These are phyloP conservation scores for Lyophyllum semitale DNA, from an alignment of 768 basidiomycete genomes.

Conservation along the genomic window DNA sequence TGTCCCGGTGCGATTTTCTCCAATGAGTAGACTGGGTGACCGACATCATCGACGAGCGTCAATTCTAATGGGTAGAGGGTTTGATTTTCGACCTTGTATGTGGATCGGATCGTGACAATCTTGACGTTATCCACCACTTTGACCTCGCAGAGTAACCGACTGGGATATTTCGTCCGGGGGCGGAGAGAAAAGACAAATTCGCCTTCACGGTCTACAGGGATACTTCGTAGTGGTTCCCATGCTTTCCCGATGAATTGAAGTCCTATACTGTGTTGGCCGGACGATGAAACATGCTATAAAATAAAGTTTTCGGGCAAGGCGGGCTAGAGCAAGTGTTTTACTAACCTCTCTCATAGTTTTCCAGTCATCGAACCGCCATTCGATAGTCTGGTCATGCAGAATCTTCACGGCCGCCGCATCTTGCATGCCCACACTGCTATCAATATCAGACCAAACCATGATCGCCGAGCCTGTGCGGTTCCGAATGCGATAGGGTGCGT, in stretches of 20 bases:
- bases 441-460: slow-evolving; percentile 82
- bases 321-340: not conserved
- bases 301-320: slow-evolving; percentile 5
- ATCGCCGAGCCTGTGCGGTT: slow-evolving; percentile 91
- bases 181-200: slow-evolving; percentile 88
- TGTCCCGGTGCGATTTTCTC: slow-evolving; percentile 92
- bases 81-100: slow-evolving; percentile 87
- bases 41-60: slow-evolving; percentile 82
- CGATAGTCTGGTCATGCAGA: slow-evolving; percentile 72
- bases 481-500: slow-evolving; percentile 90
- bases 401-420: slow-evolving; percentile 60
- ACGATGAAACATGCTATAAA: slow-evolving; percentile 58
- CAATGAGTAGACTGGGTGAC: slow-evolving; percentile 76
- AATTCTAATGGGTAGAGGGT: slow-evolving; percentile 92
- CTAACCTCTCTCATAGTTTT: slow-evolving; percentile 88
- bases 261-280: slow-evolving; percentile 83
- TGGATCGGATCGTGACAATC: slow-evolving; percentile 90
- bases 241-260: slow-evolving; percentile 81
- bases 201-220: slow-evolving; percentile 93
- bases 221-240: slow-evolving; percentile 87
- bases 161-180: slow-evolving; percentile 71
- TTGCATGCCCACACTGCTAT: slow-evolving; percentile 48
- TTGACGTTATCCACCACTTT: slow-evolving; percentile 91
- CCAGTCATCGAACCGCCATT: slow-evolving; percentile 99
- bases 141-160: slow-evolving; percentile 87